Conservation (phyloP, 176 grass and related monocot genomes). For the barley (Hordeum vulgare) region DNA sequence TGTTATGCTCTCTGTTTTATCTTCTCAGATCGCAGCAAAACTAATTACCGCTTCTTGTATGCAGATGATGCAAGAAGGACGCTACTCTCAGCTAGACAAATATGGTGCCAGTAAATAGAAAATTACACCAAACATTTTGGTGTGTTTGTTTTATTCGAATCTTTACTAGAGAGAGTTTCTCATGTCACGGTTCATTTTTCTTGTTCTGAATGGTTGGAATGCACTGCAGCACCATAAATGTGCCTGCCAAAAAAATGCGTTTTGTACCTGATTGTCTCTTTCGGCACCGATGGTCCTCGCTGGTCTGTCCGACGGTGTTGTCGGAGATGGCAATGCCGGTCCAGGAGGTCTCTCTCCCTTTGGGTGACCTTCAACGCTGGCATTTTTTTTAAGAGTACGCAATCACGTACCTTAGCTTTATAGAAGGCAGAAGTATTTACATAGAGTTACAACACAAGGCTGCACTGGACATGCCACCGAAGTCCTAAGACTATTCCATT, state of each 20-base stretch:
- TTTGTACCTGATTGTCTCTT: neutral
- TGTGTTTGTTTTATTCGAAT: neutral
- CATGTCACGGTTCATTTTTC: neutral
- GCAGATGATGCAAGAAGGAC: slow-evolving; percentile 49
- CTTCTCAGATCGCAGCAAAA: neutral
- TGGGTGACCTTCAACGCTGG: too few relatives aligned
- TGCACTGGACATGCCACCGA: too few relatives aligned
- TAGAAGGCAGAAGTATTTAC: too few relatives aligned
- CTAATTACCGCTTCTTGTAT: slow-evolving; percentile 7
- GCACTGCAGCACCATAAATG: neutral
- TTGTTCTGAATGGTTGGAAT: neutral
- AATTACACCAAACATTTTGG: neutral
- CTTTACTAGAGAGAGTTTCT: neutral
- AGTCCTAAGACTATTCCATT: too few relatives aligned
- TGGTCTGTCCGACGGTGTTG: too few relatives aligned
- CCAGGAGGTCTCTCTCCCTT: too few relatives aligned
- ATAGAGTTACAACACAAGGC: too few relatives aligned
- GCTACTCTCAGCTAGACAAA: slow-evolving; percentile 28
- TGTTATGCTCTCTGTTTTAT: neutral
- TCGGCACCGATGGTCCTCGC: too few relatives aligned
- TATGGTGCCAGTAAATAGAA: slow-evolving; percentile 31
- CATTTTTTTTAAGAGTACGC: too few relatives aligned
- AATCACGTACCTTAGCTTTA: too few relatives aligned
- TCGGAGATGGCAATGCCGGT: too few relatives aligned
- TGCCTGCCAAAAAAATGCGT: neutral